Conservation (phyloP, 2,329 filamentous ascomycete genomes). For the Ceratocystis cubensis region DNA sequence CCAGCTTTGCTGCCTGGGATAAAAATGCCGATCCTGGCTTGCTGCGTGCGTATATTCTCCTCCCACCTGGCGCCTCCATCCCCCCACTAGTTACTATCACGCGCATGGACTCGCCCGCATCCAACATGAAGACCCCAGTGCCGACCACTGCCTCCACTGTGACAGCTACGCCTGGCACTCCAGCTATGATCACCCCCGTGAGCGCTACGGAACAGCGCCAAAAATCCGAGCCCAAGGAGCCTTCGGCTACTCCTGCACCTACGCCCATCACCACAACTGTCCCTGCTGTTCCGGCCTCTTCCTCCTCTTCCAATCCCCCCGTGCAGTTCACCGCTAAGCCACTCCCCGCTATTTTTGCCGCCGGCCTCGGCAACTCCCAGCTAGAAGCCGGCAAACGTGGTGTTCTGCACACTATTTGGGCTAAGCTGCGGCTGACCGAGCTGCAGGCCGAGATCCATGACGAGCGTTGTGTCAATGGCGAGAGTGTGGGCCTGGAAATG, state of each 20-base stretch:
- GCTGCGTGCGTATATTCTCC: slow-evolving; percentile 65
- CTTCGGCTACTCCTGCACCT: not conserved
- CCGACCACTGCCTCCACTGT: slow-evolving; percentile 12
- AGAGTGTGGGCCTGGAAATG: slow-evolving; percentile 77
- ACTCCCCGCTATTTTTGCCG: slow-evolving; percentile 74
- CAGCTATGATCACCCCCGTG: slow-evolving; percentile 18
- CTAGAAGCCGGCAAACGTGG: slow-evolving; percentile 60
- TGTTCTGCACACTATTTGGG: slow-evolving; percentile 83
- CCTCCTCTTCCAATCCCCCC: not conserved
- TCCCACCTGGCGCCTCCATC: slow-evolving; percentile 58
- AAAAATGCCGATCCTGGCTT: slow-evolving; percentile 31
- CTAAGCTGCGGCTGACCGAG: slow-evolving; percentile 64
- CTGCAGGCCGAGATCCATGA: slow-evolving; percentile 63
- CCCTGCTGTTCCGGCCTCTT: too few relatives aligned
- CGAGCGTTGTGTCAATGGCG: slow-evolving; percentile 61
- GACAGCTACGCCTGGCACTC: slow-evolving; percentile 2
- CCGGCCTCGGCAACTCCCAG: slow-evolving; percentile 52
- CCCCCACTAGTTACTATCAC: slow-evolving; percentile 59
- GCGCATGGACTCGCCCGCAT: slow-evolving; percentile 27
- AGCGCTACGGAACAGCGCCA: slow-evolving; percentile 25
- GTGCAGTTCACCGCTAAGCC: slow-evolving; percentile 52
- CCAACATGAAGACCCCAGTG: slow-evolving; percentile 17
- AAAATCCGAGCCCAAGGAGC: slow-evolving; percentile 10
- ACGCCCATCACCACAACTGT: not conserved
- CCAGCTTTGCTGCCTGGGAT: slow-evolving; percentile 34